Conservation (phyloP, 2,329 filamentous ascomycete species). For the Hypoxylon sp. region DNA sequence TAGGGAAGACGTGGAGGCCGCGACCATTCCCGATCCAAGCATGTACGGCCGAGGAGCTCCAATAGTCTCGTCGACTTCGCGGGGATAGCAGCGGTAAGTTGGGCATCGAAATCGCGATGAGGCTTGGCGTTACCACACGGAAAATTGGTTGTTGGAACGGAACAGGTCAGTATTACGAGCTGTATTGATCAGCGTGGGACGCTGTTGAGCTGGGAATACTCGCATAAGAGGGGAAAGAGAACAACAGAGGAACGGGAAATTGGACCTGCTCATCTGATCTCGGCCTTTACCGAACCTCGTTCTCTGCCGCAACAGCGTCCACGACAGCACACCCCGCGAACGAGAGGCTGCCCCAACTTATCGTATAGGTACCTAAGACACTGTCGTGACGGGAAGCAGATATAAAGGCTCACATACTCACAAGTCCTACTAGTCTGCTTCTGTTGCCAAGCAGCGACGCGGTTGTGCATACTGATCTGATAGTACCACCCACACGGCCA, state of each 20-base stretch:
- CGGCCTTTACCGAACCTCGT: neutral
- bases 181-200: neutral
- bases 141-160: neutral
- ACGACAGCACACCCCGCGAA: neutral
- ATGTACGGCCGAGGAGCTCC: constrained; percentile 15
- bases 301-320: neutral
- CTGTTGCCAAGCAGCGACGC: neutral
- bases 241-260: neutral
- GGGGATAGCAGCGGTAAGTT: constrained; percentile 23
- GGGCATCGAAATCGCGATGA: constrained; percentile 12
- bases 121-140: constrained; percentile 5
- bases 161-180: neutral
- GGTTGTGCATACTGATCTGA: constrained; percentile 9
- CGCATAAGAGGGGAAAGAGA: neutral
- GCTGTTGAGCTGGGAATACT: neutral
- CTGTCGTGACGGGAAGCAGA: neutral
- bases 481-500: constrained; percentile 6
- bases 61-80: constrained; percentile 19
- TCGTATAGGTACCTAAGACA: no score
- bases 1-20: constrained; percentile 15
- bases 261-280: neutral
- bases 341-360: no score
- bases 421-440: neutral
- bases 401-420: neutral
- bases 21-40: constrained; percentile 19